Base-by-base conservation (phyloP, 208 protist genomes). In the Vickermania ingenoplastis region DNA sequence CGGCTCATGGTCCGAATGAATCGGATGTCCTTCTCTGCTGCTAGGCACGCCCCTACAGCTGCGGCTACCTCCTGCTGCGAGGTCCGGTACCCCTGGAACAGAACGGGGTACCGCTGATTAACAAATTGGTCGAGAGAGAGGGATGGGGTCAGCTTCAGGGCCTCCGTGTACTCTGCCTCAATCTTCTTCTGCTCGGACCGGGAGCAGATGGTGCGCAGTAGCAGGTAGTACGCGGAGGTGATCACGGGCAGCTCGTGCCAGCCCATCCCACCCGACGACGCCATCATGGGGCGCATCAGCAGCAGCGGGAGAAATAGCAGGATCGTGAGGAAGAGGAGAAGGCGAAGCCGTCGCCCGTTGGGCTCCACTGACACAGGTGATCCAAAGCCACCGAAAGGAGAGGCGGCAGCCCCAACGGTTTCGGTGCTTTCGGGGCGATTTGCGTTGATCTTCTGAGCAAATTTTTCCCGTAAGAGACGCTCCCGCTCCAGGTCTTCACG, bases 91-190 rank as follows among this genome's bases (percentile, higher is more conserved):
- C 87, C 87, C 23, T 89, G 69, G 61, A 94, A 91, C 41, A 89
- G 63, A 24, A 49, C 73, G 0, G 87, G 87, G 57, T 94, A 84
- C 36, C 69, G 67, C 25, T 77, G 73, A 0, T 65, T 54, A 56
- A 94, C 83, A 58, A 90, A 94, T 49, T 89, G 77, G 63, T 89
- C 81, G 53, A 94, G 75, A 17, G 83, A 84, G 4, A 94, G 66
- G 11, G 60, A 59, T 4, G 81, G 79, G 61, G 83, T 85, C 30
- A 59, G 26, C 51, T 68, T 75, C 5, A 55, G 11, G 1, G 76
- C 76, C 29, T 49, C 61, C 63, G 86, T 79, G 55, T 81, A 94
- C 68, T 94, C 87, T 17, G 64, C 63, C 63, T 91, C 81, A 56
- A 94, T 78, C n/a, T 75, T 69, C 27, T 71, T 62, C 62, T 91